Base-by-base conservation (phyloP, 768 basidiomycete genomes). In the Suillus americanus region DNA sequence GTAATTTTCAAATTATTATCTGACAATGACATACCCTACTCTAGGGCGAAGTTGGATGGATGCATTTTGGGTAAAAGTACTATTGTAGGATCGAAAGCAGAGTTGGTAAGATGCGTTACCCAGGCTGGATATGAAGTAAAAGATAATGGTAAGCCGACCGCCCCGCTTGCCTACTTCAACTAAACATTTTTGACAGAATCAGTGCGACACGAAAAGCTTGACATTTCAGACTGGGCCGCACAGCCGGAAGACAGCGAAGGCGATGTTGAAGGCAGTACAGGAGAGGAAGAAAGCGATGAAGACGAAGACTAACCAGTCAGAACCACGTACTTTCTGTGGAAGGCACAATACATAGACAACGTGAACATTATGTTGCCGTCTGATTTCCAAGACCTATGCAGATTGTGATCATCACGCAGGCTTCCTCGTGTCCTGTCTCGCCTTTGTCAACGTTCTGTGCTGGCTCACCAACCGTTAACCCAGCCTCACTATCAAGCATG, bases 91-190 rank as follows among this genome's bases (percentile, higher is more conserved):
- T 71, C 74, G 18, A 93, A 88, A 74, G 89, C 89, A 5, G 89
- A 90, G 68, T 74, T 94, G 38, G 77, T 79, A 48, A 82, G 84
- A 35, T 91, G 89, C 69, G 81, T 92, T 13, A 90, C 90, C 0
- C 91, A 92, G 70, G 87, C 88, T 16, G 90, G 91, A 1, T 93
- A 90, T 69, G 92, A 93, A 70, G 85, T 91, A 28, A 80, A 80
- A 23, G 79, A 81, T 28, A 86, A 84, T 71, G 90, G 90, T 89
- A 64, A 68, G 80, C 38, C 25, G 5, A 57, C 16, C 9, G 18
- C 3, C 7, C 38, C 37, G 35, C 18, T 45, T 28, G 41, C 51
- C 37, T n/a, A 60, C 50, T 8, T 53, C 46, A 46, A 40, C 8
- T 37, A 28, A 60, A 8, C 3, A 40, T 51, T 54, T 38, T 38